phyloP scores from a whole-genome alignment of 164 flowering plant species.

The Tetrastigma voinierianum region DNA sequence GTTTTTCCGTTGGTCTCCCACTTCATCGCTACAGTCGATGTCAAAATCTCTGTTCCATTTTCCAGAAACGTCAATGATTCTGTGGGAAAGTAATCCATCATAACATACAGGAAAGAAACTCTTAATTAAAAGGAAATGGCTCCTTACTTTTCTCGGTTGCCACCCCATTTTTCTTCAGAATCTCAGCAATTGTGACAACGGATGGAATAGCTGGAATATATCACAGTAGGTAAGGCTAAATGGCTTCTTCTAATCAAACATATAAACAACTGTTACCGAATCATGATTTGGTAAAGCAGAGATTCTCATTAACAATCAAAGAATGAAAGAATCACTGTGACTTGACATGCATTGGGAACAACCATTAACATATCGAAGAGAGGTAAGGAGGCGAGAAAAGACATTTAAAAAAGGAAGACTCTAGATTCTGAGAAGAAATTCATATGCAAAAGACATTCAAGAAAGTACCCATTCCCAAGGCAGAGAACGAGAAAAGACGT shows the following conservation, averaged over 20 bases:
- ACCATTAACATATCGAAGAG: too few species aligned
- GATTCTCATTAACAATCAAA: too few species aligned
- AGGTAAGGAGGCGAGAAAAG: too few species aligned
- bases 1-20: slow-evolving; percentile 18
- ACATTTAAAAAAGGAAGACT: too few species aligned
- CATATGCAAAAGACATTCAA: background rate
- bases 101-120: background rate
- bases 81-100: background rate
- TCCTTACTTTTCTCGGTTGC: slow-evolving; percentile 28
- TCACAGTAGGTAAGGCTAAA: background rate
- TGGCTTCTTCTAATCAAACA: background rate
- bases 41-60: slow-evolving; percentile 25
- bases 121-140: background rate
- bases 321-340: too few species aligned
- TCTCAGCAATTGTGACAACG: slow-evolving; percentile 37
- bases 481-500: slow-evolving; percentile 10
- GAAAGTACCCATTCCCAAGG: slow-evolving; percentile 40
- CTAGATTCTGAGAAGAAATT: background rate
- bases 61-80: background rate
- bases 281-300: background rate
- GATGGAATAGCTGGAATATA: slow-evolving; percentile 35
- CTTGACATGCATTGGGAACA: too few species aligned
- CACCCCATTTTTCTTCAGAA: slow-evolving; percentile 33
- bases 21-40: slow-evolving; percentile 21
- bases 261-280: background rate